These are phyloP conservation scores for Beta lomatogona DNA, from an alignment of 179 eudicot genomes.

Conservation along the genomic window DNA sequence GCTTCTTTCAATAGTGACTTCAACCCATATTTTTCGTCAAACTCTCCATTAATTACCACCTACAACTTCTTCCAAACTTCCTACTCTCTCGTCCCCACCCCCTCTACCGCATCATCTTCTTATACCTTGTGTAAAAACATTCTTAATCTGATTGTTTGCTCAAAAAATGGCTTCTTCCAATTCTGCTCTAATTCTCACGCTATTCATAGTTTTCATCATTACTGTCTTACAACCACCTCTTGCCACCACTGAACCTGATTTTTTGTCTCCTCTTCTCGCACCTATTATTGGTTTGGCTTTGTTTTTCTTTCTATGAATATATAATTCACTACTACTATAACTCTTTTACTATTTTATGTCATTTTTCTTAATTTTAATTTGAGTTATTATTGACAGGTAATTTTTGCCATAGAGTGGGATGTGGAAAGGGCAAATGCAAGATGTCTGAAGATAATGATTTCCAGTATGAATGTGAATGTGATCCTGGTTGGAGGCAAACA, in stretches of 20 bases:
- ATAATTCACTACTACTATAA: background rate
- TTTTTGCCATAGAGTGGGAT: constrained; percentile 46
- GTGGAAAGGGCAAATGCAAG: constrained; percentile 69
- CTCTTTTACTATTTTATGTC: background rate
- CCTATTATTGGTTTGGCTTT: constrained; percentile 8
- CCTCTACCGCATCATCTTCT: background rate
- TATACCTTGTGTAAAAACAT: background rate
- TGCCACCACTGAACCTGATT: background rate
- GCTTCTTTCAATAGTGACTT: background rate
- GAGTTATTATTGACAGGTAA: constrained; percentile 30
- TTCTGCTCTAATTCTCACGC: background rate
- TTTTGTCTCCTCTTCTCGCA: constrained; percentile 7
- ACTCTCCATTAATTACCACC: constrained; percentile 2
- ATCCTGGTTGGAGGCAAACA: constrained; percentile 61
- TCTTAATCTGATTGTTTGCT: background rate
- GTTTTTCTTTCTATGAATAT: background rate
- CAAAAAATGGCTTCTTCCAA: background rate
- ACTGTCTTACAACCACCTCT: background rate
- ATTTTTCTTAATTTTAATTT: background rate
- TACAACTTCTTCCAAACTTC: background rate
- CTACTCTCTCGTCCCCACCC: background rate
- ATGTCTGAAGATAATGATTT: constrained; percentile 30
- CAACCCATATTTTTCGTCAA: background rate
- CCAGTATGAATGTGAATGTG: constrained; percentile 54
- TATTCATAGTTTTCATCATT: background rate